Evolutionary conservation across 768 basidiomycete species (phyloP).

Genomic region (Candolleomyces aberdarensis): DNA sequence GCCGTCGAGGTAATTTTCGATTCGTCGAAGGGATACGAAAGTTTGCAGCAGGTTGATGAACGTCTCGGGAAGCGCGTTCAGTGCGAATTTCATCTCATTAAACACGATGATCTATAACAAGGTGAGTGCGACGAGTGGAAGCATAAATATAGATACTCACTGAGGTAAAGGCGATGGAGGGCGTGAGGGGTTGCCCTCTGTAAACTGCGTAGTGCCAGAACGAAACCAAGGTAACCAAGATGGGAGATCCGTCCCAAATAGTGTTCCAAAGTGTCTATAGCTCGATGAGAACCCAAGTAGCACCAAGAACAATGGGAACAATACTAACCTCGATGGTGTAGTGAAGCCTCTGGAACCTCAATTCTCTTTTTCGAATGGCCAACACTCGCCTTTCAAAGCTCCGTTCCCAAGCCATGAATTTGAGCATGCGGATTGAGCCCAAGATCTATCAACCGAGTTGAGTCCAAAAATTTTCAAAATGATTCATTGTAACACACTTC

Average conservation of each 20-base stretch:
- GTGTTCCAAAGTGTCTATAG: slow-evolving; percentile 28
- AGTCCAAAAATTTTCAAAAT: neutral
- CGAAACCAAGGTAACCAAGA: slow-evolving; percentile 56
- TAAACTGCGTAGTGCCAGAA: slow-evolving; percentile 76
- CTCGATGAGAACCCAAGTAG: neutral
- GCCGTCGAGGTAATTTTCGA: slow-evolving; percentile 82
- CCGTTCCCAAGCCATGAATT: slow-evolving; percentile 95
- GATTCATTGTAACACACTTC: slow-evolving; percentile 36
- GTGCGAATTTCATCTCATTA: slow-evolving; percentile 81
- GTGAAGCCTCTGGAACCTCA: slow-evolving; percentile 81
- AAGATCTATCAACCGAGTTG: slow-evolving; percentile 52
- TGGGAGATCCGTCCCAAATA: slow-evolving; percentile 39
- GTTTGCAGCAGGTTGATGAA: slow-evolving; percentile 88
- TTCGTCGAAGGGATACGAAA: slow-evolving; percentile 82
- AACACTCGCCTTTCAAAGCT: slow-evolving; percentile 78
- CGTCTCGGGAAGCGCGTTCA: slow-evolving; percentile 87
- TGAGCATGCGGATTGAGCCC: slow-evolving; percentile 89
- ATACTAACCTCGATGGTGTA: slow-evolving; percentile 67
- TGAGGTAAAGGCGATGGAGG: slow-evolving; percentile 80
- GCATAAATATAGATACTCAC: slow-evolving; percentile 35
- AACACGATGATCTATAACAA: slow-evolving; percentile 43
- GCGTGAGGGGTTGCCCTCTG: slow-evolving; percentile 65
- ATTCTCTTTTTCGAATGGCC: slow-evolving; percentile 73
- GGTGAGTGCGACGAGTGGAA: slow-evolving; percentile 11
- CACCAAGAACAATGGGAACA: neutral